Conservation (phyloP, 2,329 filamentous ascomycete genomes). For the Cladosporium sp. region DNA sequence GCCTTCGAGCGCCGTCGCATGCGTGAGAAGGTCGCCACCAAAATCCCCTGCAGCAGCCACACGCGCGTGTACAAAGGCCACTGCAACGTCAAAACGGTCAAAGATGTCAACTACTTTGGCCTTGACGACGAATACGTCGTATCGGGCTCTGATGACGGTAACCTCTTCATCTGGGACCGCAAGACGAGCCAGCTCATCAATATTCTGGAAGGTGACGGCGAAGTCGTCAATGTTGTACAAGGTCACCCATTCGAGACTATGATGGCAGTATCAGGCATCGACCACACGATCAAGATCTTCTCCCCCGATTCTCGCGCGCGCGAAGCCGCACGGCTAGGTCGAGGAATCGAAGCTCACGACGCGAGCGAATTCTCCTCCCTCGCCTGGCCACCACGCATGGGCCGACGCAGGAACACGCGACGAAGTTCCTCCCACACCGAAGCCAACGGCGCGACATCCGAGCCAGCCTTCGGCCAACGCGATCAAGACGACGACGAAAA, state of each 20-base stretch:
- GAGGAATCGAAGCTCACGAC: slow-evolving; percentile 53
- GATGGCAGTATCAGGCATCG: slow-evolving; percentile 63
- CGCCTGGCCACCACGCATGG: slow-evolving; percentile 24
- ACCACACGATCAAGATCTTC: slow-evolving; percentile 66
- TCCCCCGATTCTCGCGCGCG: slow-evolving; percentile 57
- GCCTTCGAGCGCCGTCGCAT: slow-evolving; percentile 45
- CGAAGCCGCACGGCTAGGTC: slow-evolving; percentile 52
- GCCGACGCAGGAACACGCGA: slow-evolving; percentile 14
- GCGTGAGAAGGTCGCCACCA: slow-evolving; percentile 49
- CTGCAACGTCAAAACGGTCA: slow-evolving; percentile 64
- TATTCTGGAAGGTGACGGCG: slow-evolving; percentile 62
- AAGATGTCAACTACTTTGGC: slow-evolving; percentile 66
- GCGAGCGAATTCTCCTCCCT: slow-evolving; percentile 40
- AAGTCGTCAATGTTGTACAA: slow-evolving; percentile 67
- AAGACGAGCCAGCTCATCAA: slow-evolving; percentile 59
- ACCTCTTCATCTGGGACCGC: slow-evolving; percentile 66
- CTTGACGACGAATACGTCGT: slow-evolving; percentile 65
- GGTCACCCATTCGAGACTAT: slow-evolving; percentile 65
- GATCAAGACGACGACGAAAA: slow-evolving; percentile 19
- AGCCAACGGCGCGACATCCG: slow-evolving; percentile 19
- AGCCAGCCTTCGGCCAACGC: slow-evolving; percentile 21
- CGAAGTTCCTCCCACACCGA: slow-evolving; percentile 5
- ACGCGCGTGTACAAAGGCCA: slow-evolving; percentile 59
- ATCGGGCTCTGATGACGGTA: slow-evolving; percentile 61
- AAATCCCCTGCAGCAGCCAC: slow-evolving; percentile 54